A percentile compares a stretch with the other conserved stretches of the same genome.
These are phyloP conservation scores for Eremothecium sinecaudum DNA, from an alignment of 1,139 yeast species.

Conservation along the genomic window DNA sequence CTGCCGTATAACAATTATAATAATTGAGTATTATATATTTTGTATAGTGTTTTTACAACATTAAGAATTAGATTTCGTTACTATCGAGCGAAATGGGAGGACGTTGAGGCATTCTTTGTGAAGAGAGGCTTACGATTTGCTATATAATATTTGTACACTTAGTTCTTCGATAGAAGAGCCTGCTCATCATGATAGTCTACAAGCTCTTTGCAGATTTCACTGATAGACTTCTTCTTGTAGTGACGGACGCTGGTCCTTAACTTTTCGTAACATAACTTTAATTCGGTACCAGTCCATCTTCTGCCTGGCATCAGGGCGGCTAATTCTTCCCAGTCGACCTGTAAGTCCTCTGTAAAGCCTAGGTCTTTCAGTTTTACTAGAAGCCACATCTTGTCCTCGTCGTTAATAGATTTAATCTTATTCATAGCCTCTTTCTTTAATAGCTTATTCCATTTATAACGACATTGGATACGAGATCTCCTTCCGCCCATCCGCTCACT, in stretches of 20 bases:
- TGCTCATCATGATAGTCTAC: constrained; percentile 18
- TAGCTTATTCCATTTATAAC: constrained; percentile 87
- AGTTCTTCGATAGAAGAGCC: constrained; percentile 1
- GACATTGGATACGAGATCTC: constrained; percentile 84
- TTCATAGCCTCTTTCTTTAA: constrained; percentile 49
- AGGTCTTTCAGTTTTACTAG: constrained; percentile 42
- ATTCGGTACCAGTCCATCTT: constrained; percentile 40
- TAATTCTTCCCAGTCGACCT: constrained; percentile 56
- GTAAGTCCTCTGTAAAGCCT: constrained; percentile 40
- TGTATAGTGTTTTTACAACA: constrained; percentile 10
- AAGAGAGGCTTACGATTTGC: too few species aligned
- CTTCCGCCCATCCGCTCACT: constrained; percentile 84
- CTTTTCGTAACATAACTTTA: constrained; percentile 38
- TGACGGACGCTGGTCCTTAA: constrained; percentile 37
- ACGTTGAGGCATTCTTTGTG: too few species aligned
- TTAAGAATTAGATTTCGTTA: constrained; percentile 8
- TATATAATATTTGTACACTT: constrained; percentile 1
- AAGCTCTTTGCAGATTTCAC: constrained; percentile 33
- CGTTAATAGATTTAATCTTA: constrained; percentile 42
- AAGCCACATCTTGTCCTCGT: constrained; percentile 50
- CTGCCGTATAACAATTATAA: not conserved
- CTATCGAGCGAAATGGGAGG: constrained; percentile 3
- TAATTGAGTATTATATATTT: constrained; percentile 3
- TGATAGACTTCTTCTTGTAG: constrained; percentile 33
- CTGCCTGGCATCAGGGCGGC: constrained; percentile 38